Evolutionary conservation across 371 early-diverging fungal species (phyloP), one percentile per base, ranked within the genome.

Genomic region (Umbelopsis sp.): DNA sequence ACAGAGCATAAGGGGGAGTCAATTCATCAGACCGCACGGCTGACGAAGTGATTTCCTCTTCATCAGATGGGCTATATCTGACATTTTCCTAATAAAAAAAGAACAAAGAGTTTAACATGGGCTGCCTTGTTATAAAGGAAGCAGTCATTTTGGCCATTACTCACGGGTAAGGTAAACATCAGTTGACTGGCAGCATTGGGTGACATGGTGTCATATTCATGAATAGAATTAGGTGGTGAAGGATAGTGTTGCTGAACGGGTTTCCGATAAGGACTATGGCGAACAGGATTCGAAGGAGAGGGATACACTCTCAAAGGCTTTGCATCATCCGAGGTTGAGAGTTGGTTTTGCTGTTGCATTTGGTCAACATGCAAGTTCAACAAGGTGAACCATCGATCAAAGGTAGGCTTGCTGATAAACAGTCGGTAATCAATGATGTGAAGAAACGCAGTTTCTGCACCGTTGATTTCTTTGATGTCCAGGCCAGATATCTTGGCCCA

Each of bases 401-500:
- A 91, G 0, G 86, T 83, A 20, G 77, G 73, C 44, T 82, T 84
- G 25, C 84, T 80, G 35, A 91, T 89, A 67, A 87, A 88, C n/a
- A 92, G 79, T 38, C 81, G 78, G 70, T 92, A 89, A 70, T 90
- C 86, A 63, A 92, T 86, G 66, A 89, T 76, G 48, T 86, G 76
- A 18, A 92, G 69, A 76, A 92, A 92, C 45, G 83, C 84, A 12
- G 86, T 77, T 77, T 92, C 92, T 67, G 92, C 88, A 41, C 84
- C 84, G 79, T 89, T 88, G 63, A 88, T 80, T 75, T 88, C 84
- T 37, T 74, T 67, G 65, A 83, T 71, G 14, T 86, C 77, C 45
- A 92, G 82, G 57, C 88, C 84, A 24, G 92, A 90, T 45, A 92
- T 87, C 74, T 88, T 87, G 57, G 87, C 87, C 92, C 92, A 92